Conservation (phyloP, 2,329 filamentous ascomycete species). For the Hawksworthiomyces lignivorus region DNA sequence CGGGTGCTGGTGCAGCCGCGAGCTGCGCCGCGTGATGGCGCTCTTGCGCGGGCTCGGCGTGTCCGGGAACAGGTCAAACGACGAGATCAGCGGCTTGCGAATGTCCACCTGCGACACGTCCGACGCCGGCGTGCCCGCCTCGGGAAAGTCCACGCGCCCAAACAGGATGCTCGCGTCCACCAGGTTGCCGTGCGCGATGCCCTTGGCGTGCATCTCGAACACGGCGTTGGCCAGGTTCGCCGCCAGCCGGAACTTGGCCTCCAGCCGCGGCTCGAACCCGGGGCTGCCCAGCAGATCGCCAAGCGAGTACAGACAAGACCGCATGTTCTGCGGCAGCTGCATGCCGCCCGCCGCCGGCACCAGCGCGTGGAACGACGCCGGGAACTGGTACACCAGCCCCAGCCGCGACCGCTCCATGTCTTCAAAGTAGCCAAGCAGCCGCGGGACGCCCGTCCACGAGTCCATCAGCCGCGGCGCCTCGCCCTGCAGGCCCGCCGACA, state of each 20-base stretch:
- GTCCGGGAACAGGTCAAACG: conserved; percentile 66
- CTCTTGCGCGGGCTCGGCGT: conserved; percentile 26
- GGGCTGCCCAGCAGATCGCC: conserved; percentile 44
- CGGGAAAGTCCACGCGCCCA: conserved; percentile 32
- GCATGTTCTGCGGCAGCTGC: conserved; percentile 39
- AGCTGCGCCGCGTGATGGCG: conserved; percentile 20
- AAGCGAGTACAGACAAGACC: conserved; percentile 46
- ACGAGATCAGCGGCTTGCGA: conserved; percentile 60
- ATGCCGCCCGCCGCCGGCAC: conserved; percentile 14
- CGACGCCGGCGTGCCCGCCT: conserved; percentile 27
- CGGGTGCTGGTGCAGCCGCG: conserved; percentile 56
- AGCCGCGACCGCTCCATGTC: conserved; percentile 62
- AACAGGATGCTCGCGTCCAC: conserved; percentile 62
- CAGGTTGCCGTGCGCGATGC: conserved; percentile 64
- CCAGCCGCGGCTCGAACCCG: conserved; percentile 56
- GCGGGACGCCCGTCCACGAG: conserved; percentile 55
- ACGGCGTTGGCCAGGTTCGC: conserved; percentile 65
- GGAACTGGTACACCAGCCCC: conserved; percentile 68
- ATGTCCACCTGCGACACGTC: conserved; percentile 44
- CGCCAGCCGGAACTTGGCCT: conserved; percentile 69
- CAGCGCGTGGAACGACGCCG: conserved; percentile 53
- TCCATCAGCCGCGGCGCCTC: conserved; percentile 39
- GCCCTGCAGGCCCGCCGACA: conserved; percentile 50
- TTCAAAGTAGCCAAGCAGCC: conserved; percentile 64
- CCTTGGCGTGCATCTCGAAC: conserved; percentile 63